Evolutionary conservation across 2,329 filamentous ascomycete species (phyloP).

Genomic region (Cadophora luteo-olivacea): DNA sequence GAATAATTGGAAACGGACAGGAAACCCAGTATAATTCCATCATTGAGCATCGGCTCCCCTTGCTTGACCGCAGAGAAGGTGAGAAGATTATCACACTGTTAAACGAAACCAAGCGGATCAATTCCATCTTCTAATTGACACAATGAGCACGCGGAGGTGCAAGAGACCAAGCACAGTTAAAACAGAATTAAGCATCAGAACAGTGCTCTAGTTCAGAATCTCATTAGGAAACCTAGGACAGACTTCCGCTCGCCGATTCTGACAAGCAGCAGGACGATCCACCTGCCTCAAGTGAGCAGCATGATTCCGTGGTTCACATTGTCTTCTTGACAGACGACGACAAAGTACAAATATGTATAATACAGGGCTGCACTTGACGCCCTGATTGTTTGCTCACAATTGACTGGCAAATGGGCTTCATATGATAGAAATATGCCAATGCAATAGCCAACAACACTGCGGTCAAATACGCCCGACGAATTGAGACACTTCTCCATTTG

Average conservation of each 20-base stretch:
- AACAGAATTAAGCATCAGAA: neutral
- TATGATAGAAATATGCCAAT: neutral
- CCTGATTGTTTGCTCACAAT: neutral
- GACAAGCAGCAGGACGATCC: neutral
- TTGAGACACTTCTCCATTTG: neutral
- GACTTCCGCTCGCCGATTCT: neutral
- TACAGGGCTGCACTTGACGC: neutral
- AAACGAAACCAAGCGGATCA: neutral
- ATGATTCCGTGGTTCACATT: too few species aligned
- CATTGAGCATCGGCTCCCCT: neutral
- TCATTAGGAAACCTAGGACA: neutral
- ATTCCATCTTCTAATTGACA: neutral
- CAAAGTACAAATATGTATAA: neutral
- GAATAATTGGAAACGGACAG: neutral
- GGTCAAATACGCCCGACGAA: neutral
- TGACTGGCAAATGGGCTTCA: neutral
- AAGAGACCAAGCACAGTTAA: neutral
- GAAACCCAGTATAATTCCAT: neutral
- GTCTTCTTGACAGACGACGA: neutral
- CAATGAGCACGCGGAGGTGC: neutral
- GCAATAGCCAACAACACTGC: neutral
- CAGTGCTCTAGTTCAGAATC: neutral
- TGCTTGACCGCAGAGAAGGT: neutral
- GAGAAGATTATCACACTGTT: neutral
- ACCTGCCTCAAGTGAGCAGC: neutral